Conservation (phyloP, 768 basidiomycete genomes). For the Hemileccinum impolitum region DNA sequence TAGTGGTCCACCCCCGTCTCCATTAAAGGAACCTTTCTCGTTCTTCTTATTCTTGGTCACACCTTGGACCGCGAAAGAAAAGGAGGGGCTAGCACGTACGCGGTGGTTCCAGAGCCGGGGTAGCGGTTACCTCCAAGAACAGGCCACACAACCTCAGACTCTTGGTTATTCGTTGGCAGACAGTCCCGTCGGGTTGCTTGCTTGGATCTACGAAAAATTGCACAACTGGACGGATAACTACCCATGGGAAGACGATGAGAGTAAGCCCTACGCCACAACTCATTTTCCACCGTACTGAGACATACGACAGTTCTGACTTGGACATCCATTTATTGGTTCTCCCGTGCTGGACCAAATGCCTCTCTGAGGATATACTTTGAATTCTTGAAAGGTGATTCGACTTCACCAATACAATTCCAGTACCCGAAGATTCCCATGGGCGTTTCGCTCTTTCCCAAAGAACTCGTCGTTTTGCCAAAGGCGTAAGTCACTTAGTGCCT, state of each 20-base stretch:
- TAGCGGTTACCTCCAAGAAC: conserved; percentile 30
- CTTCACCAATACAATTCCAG: accelerated
- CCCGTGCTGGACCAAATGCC: conserved; percentile 54
- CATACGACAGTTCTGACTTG: conserved; percentile 49
- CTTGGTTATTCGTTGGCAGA: conserved; percentile 54
- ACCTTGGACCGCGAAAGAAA: conserved; percentile 28
- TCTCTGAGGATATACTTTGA: conserved; percentile 62
- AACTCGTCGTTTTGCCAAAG: conserved; percentile 35
- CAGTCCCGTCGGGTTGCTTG: conserved; percentile 52
- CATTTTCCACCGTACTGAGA: background rate
- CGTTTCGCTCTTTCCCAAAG: conserved; percentile 50
- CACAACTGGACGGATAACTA: conserved; percentile 49
- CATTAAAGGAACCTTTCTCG: conserved; percentile 22
- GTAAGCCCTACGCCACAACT: conserved; percentile 23
- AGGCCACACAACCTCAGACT: conserved; percentile 48
- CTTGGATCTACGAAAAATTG: conserved; percentile 54
- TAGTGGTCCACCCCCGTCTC: conserved; percentile 25
- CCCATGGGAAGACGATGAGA: conserved; percentile 56
- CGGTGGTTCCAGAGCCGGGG: conserved; percentile 21
- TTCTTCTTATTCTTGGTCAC: conserved; percentile 28
- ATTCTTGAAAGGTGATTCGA: conserved; percentile 1
- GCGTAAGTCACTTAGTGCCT: conserved; percentile 30
- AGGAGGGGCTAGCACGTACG: conserved; percentile 18
- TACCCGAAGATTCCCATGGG: conserved; percentile 42
- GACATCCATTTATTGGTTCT: conserved; percentile 59